These are phyloP conservation scores for Phoma sp. DNA, from an alignment of 2,329 filamentous ascomycete species.

Conservation along the genomic window DNA sequence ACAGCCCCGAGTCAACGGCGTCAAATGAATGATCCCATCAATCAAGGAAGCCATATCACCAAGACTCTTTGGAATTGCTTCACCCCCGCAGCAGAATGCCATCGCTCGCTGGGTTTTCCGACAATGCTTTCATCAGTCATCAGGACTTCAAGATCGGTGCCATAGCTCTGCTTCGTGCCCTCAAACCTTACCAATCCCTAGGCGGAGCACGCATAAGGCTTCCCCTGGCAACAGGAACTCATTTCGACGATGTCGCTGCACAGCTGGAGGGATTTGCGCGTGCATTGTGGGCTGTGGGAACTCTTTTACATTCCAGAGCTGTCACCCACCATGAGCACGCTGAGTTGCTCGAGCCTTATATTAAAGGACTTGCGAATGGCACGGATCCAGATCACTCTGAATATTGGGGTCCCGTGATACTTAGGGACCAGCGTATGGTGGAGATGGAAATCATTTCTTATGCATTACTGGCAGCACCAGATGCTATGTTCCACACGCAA, in stretches of 20 bases:
- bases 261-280: slow-evolving; percentile 47
- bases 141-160: slow-evolving; percentile 36
- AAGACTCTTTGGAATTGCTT: background rate
- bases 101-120: slow-evolving; percentile 36
- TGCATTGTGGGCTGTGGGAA: slow-evolving; percentile 43
- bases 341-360: slow-evolving; percentile 37
- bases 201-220: slow-evolving; percentile 43
- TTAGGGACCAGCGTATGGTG: slow-evolving; percentile 63
- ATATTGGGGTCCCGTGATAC: slow-evolving; percentile 59
- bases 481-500: slow-evolving; percentile 46
- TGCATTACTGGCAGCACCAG: slow-evolving; percentile 56
- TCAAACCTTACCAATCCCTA: slow-evolving; percentile 40
- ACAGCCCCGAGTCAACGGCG: background rate
- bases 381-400: slow-evolving; percentile 45
- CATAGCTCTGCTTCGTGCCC: slow-evolving; percentile 31
- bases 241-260: slow-evolving; percentile 46
- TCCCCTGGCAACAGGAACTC: slow-evolving; percentile 41
- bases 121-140: slow-evolving; percentile 35
- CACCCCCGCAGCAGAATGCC: slow-evolving; percentile 29
- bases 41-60: background rate
- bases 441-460: slow-evolving; percentile 62
- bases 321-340: slow-evolving; percentile 22
- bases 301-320: slow-evolving; percentile 32
- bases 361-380: slow-evolving; percentile 43
- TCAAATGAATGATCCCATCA: background rate